Percentiles rank a stretch among this genome's conserved stretches.
These are phyloP conservation scores for Ilex paraguariensis DNA, from an alignment of 305 asterid species.

Conservation along the genomic window DNA sequence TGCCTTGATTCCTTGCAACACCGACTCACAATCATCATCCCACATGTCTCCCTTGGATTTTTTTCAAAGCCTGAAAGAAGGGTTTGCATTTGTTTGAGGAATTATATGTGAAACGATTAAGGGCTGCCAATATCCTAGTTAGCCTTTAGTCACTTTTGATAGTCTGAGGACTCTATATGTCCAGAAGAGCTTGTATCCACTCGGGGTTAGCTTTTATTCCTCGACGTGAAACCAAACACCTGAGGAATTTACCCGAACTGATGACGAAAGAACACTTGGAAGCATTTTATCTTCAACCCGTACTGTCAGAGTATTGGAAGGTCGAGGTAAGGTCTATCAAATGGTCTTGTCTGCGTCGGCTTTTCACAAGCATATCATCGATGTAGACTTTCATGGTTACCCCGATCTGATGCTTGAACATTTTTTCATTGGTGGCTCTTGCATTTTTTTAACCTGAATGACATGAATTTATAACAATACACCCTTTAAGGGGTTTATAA, in stretches of 20 bases:
- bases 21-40: neutral
- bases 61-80: too few species aligned
- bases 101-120: neutral
- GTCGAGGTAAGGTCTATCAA: too few species aligned
- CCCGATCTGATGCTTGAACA: too few species aligned
- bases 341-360: too few species aligned
- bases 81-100: too few species aligned
- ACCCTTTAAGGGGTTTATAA: neutral
- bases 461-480: neutral
- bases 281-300: neutral
- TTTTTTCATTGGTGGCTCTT: neutral
- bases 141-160: neutral
- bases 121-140: neutral
- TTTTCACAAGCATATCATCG: too few species aligned
- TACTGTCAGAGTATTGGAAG: neutral
- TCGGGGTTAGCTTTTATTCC: neutral
- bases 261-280: too few species aligned
- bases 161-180: neutral
- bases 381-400: too few species aligned
- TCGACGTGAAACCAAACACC: neutral
- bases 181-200: neutral
- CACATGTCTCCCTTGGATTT: neutral
- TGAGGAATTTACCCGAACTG: neutral
- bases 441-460: neutral
- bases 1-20: neutral